A percentile compares a stretch with the other conserved stretches of the same genome.
These are phyloP conservation scores for Penicillium egyptiacum DNA, from an alignment of 495 filamentous ascomycete genomes.

Conservation along the genomic window DNA sequence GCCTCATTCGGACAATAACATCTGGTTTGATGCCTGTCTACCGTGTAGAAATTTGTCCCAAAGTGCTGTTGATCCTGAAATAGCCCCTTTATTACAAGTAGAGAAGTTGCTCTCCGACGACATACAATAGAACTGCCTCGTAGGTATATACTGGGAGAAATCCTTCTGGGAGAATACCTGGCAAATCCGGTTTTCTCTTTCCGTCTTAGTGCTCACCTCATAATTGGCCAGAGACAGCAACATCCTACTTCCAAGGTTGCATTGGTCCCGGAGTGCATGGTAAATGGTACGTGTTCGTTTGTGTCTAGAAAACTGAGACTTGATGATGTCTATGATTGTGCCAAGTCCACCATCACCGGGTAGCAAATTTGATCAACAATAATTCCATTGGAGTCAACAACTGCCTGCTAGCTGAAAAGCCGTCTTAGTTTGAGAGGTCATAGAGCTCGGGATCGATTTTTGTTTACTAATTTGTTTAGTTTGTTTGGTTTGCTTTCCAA, in stretches of 20 bases:
- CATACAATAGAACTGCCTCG: not conserved
- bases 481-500: not conserved
- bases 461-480: not conserved
- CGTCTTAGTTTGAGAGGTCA: too few relatives aligned
- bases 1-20: not conserved
- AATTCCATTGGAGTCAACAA: too few relatives aligned
- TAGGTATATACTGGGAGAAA: too few relatives aligned
- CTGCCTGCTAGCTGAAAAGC: too few relatives aligned
- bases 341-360: too few relatives aligned
- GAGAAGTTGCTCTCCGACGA: not conserved
- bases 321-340: too few relatives aligned
- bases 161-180: not conserved
- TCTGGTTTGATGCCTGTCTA: too few relatives aligned
- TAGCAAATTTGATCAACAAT: too few relatives aligned
- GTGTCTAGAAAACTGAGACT: not conserved
- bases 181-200: not conserved
- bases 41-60: too few relatives aligned
- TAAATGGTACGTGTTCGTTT: not conserved
- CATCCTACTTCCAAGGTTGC: not conserved
- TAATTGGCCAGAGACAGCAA: not conserved
- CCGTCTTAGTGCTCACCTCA: not conserved
- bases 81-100: not conserved
- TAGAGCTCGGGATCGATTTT: too few relatives aligned
- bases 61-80: too few relatives aligned
- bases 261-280: not conserved